Evolutionary conservation across 1,284 basidiomycete genomes (phyloP), one percentile per base, ranked within the genome.

Genomic region (Naganishia sp.): DNA sequence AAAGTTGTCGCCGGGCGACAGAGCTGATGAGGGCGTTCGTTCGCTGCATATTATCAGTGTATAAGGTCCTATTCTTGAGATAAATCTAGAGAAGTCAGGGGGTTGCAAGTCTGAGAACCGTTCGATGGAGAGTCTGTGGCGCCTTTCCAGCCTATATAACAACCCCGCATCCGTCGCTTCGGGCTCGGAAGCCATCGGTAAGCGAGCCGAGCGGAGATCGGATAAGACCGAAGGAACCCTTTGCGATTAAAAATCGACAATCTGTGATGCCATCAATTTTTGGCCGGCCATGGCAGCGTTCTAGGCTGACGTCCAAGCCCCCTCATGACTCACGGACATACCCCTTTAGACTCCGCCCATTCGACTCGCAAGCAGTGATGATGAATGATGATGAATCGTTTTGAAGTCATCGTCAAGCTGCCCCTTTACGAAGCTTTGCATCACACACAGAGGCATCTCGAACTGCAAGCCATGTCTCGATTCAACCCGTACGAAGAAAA

Each of bases 401-500:
- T 54, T 6, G 35, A 39, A 39, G 35, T 39, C 35, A 39, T 13
- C 1, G 4, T 13, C 35, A 13, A 39, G 10, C 35, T 9, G 7
- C 7, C 13, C 35, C 13, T 13, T 39, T 9, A 39, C 35, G 35
- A 39, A 39, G 35, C 3, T 6, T 10, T 32, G 28, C 42, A 41
- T 41, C 53, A 41, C 6, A 28, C 11, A 6, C 49, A 15, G 28
- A 6, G 25, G 5, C 23, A 28, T 15, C 21, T 6, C 23, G 21
- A 50, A 50, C 6, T 28, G 28, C 49, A 28, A 25, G 13, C 15
- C 41, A 61, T 61, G 58, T 61, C 58, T 71, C 74, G 74, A 58
- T 94, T 94, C 83, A 89, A 91, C 77, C 92, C 92, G 0, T 94
- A 94, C 85, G 84, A 86, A 15, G 87, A 93, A 74, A 96, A 95